These are phyloP conservation scores for Rhytidiadelphus loreus DNA, from an alignment of 225 moss, liverwort and hornwort genomes.

Conservation along the genomic window DNA sequence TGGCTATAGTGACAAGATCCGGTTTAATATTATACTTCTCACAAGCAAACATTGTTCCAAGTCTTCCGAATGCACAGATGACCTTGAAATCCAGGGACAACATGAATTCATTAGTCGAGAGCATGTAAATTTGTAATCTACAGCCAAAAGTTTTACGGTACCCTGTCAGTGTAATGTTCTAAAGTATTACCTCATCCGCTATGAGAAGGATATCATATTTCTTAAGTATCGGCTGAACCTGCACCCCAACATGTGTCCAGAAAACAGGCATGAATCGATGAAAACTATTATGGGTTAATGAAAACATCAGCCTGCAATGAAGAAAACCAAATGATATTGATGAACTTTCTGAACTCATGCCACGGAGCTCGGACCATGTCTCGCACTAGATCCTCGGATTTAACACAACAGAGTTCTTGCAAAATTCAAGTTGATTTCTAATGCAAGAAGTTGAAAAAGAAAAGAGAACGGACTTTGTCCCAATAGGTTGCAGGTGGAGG, in stretches of 20 bases:
- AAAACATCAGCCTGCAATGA: background rate
- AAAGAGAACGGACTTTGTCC: constrained; percentile 49
- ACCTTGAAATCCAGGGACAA: constrained; percentile 38
- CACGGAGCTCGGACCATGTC: background rate
- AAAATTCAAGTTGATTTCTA: background rate
- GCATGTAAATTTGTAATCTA: background rate
- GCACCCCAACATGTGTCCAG: background rate
- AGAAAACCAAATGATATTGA: background rate
- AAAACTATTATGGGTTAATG: background rate
- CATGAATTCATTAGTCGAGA: background rate
- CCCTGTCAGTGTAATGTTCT: background rate
- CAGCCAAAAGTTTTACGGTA: background rate
- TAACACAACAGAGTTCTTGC: background rate
- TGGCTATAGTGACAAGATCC: constrained; percentile 75
- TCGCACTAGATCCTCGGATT: background rate
- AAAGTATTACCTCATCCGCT: constrained; percentile 78
- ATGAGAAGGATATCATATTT: constrained; percentile 93
- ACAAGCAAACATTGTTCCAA: constrained; percentile 78
- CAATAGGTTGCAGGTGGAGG: constrained; percentile 90
- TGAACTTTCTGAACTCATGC: background rate
- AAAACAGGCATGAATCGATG: background rate
- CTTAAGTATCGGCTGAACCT: constrained; percentile 85
- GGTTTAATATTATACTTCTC: constrained; percentile 80
- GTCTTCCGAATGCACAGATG: constrained; percentile 84
- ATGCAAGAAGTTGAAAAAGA: background rate